phyloP scores from a whole-genome alignment of 805 yeast species.

The Pichia thaimueangensis region DNA sequence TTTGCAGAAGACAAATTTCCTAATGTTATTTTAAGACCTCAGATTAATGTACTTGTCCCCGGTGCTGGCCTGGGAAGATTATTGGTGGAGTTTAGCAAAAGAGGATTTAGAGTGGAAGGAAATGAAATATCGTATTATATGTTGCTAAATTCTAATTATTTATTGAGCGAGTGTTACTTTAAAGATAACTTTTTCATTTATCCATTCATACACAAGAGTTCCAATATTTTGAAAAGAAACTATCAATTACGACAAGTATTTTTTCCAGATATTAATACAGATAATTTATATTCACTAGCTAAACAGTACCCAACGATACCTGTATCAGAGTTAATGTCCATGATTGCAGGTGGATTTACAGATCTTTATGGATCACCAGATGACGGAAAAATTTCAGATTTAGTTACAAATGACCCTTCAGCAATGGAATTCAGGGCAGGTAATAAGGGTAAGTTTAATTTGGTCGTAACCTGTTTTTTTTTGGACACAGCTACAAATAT shows the following conservation, averaged over 20 bases:
- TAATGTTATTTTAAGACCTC: conserved; percentile 29
- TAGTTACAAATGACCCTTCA: conserved; percentile 31
- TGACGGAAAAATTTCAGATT: conserved; percentile 28
- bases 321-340: conserved; percentile 52
- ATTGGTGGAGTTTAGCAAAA: conserved; percentile 45
- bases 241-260: conserved; percentile 44
- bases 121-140: conserved; percentile 63
- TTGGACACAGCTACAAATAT: conserved; percentile 59
- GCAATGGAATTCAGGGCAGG: conserved; percentile 37
- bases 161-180: conserved; percentile 42
- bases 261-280: conserved; percentile 48
- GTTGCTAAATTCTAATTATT: conserved; percentile 49
- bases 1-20: conserved; percentile 35
- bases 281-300: conserved; percentile 31
- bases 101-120: conserved; percentile 60
- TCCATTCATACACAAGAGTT: conserved; percentile 50
- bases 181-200: conserved; percentile 37
- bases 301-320: conserved; percentile 34
- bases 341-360: conserved; percentile 66
- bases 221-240: conserved; percentile 39
- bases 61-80: conserved; percentile 62
- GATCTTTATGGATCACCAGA: conserved; percentile 56
- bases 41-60: conserved; percentile 46
- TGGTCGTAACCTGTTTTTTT: conserved; percentile 51
- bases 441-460: conserved; percentile 36